These are phyloP conservation scores for Adansonia gregorii DNA, from an alignment of 441 rosid species.

Conservation along the genomic window DNA sequence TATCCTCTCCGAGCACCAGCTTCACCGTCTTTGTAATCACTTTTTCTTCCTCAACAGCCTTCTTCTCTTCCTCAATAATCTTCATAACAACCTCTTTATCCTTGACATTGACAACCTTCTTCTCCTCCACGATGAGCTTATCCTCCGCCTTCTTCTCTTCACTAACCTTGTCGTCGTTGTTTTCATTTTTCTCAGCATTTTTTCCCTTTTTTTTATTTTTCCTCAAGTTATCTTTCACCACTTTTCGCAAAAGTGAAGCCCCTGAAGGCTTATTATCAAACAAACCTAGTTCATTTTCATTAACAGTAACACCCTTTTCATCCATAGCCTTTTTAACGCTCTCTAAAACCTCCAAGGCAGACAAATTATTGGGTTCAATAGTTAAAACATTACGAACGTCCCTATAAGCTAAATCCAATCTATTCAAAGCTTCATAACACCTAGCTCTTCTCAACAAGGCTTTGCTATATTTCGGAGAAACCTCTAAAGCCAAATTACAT, in stretches of 20 bases:
- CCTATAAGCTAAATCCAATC: conserved; percentile 82
- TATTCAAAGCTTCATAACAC: conserved; percentile 84
- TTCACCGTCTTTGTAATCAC: conserved; percentile 66
- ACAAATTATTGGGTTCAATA: conserved; percentile 76
- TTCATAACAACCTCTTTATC: conserved; percentile 64
- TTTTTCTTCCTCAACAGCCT: conserved; percentile 51
- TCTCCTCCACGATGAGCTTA: conserved; percentile 47
- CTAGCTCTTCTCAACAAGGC: conserved; percentile 79
- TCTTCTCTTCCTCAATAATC: conserved; percentile 47
- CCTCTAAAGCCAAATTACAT: conserved; percentile 80
- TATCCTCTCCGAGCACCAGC: conserved; percentile 88
- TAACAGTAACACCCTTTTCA: conserved; percentile 67
- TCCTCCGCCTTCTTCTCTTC: conserved; percentile 48
- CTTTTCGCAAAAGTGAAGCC: conserved; percentile 38
- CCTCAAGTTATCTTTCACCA: conserved; percentile 46
- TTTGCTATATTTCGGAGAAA: conserved; percentile 83
- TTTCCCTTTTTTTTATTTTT: conserved; percentile 44
- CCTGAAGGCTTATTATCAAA: conserved; percentile 43
- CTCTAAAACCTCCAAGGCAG: conserved; percentile 69
- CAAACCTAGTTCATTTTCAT: conserved; percentile 64
- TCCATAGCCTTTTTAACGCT: conserved; percentile 62
- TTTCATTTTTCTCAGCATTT: conserved; percentile 43
- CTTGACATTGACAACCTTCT: conserved; percentile 51
- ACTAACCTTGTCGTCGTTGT: conserved; percentile 35
- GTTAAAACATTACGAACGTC: conserved; percentile 74